These are phyloP conservation scores for Entomortierella lignicola DNA, from an alignment of 192 early-diverging fungal genomes.

Conservation along the genomic window DNA sequence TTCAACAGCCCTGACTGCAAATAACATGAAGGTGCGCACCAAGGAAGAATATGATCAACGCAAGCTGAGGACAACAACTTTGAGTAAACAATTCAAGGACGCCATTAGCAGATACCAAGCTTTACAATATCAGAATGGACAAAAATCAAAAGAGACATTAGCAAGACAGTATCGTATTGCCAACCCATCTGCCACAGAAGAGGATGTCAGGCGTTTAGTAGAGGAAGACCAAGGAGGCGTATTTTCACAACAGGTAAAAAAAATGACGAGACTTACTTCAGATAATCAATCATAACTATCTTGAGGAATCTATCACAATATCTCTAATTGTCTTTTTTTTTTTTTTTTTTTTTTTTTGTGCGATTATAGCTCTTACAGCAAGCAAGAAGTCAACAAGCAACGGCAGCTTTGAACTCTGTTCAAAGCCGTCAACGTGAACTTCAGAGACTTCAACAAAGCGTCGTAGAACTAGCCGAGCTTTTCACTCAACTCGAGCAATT, in stretches of 20 bases:
- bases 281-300: no score
- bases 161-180: conserved; percentile 44
- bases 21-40: conserved; percentile 34
- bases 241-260: conserved; percentile 42
- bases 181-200: conserved; percentile 40
- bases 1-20: conserved; percentile 20
- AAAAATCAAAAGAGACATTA: conserved; percentile 45
- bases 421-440: conserved; percentile 42
- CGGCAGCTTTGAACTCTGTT: conserved; percentile 30
- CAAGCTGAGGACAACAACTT: conserved; percentile 42
- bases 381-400: conserved; percentile 37
- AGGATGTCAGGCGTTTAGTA: conserved; percentile 25
- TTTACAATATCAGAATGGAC: conserved; percentile 43
- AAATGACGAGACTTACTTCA: no score
- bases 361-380: conserved; percentile 34
- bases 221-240: conserved; percentile 30
- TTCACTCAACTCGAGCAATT: conserved; percentile 39
- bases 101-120: conserved; percentile 36
- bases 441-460: conserved; percentile 30
- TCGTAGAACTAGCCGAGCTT: conserved; percentile 32
- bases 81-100: conserved; percentile 50
- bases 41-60: conserved; percentile 48
- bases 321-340: no score
- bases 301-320: no score
- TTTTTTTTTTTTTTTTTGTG: neutral